Evolutionary conservation across 306 rosid genomes (phyloP), one percentile per base, ranked within the genome.

Genomic region (Prinsepia uniflora): DNA sequence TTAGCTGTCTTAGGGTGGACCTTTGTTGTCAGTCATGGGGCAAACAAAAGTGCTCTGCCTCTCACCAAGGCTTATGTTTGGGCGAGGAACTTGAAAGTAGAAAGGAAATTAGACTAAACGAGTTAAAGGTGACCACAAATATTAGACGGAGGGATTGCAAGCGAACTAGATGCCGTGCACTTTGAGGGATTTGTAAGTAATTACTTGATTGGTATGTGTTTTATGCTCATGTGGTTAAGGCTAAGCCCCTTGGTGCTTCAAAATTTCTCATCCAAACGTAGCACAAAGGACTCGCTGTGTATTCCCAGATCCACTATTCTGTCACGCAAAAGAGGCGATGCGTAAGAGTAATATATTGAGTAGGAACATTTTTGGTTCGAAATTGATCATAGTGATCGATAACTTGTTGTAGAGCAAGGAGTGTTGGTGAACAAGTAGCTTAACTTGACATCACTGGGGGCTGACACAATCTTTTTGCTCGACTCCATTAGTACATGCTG

Each of bases 21-120:
- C 1, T 47, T 34, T 34, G 59, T 17, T 17, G n/a, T 41, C 10
- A 13, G 30, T 58, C 1, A 58, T 13, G 0, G 43, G 60, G 72
- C 46, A 36, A 67, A 18, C 34, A 48, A 19, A 66, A 14, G 60
- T 49, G 11, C 63, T 67, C 9, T 67, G 30, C 45, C 71, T 34
- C 17, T 67, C 24, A 48, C 30, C 14, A 10, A 48, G 15, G 43
- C 36, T 30, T 30, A 30, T 30, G 3, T 30, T 30, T 30, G 36
- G 36, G 2, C 36, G 36, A 30, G 36, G 2, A 30, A 30, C 36
- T 30, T 2, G 3, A 30, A 1, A 30, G 36, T 30, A 30, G 36
- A 2, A 30, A 30, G 36, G 36, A 3, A 30, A 1, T 30, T 30
- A 30, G 36, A 3, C 36, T 30, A 3, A 30, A 30, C 36, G 1